Evolutionary conservation across 768 basidiomycete species (phyloP), one percentile per base, ranked within the genome.

Genomic region (Hemileccinum impolitum): DNA sequence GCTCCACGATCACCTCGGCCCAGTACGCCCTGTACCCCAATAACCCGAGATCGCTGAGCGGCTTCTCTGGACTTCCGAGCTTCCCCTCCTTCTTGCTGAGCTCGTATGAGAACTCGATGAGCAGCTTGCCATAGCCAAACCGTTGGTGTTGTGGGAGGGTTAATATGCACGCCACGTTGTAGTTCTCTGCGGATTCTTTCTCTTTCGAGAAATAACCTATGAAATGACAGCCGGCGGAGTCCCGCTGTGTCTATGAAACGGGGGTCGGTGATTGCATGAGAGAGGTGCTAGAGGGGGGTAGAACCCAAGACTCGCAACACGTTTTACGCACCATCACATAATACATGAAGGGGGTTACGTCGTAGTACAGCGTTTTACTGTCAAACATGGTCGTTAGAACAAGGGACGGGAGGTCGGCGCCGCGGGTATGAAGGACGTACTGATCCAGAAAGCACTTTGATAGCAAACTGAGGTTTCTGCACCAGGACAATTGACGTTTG

Each of bases 181-280:
- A 99, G 61, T 85, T 91, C 60, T 99, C 96, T 23, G 96, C 88
- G 3, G 84, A 94, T 69, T 99, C 96, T 67, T 99, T 99, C 74
- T 99, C 96, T 65, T 98, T 98, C 25, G 94, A 97, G 70, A 99
- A 99, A 72, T 97, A 99, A 21, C 95, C 95, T 56, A 99, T 88
- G 57, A 96, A 71, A 66, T 99, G 96, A 67, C 90, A 93, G 28
- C 96, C 96, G 18, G 78, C 72, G 12, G 89, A 84, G 71, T 99
- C 96, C 52, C 93, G 82, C 62, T 84, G 82, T 43, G 81, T 81
- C 90, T 92, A 54, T 43, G 19, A 38, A 23, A 34, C 28, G 19
- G 51, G 50, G 34, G 50, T 52, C 45, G 50, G 43, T 18, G 47
- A 50, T 49, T 45, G 25, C 53, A 30, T 30, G 28, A 30, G 30